Evolutionary conservation across 805 yeast genomes (phyloP), one percentile per base, ranked within the genome.

Genomic region (Saccharomycopsis sp.): DNA sequence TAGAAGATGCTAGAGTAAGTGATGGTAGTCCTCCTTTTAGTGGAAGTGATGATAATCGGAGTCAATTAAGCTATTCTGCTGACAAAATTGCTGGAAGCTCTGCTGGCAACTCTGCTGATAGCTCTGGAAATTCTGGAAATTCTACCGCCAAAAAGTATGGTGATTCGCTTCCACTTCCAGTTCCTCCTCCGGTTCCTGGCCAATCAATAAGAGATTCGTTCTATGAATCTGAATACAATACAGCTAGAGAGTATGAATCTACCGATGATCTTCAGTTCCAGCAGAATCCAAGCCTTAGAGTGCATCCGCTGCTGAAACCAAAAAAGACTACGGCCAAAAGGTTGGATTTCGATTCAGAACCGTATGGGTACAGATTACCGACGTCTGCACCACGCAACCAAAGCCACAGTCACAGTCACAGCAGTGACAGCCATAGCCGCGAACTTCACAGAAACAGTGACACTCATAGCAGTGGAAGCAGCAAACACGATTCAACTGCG

Each of bases 211-310:
- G 49, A 17, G 49, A 44, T 44, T 44, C 49, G 8, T 19, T 44
- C 22, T 44, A 44, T 17, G 49, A 44, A 17, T 44, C 49, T 8
- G 49, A 44, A 44, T 44, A 44, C 12, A 44, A 44, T 12, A 35
- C 47, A 2, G 56, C 49, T 9, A 49, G 47, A 38, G 57, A 49
- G 38, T 55, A 55, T 35, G 54, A 55, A 38, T 50, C 54, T 3
- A 52, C 57, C n/a, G 19, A 19, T 23, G 57, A 55, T 47, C 7
- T 44, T 17, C 19, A n/a, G 19, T 44, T 12, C 20, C 49, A 44
- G 8, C 22, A 44, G 8, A 44, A n/a, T 17, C 49, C 49, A 3
- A 17, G 8, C 12, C 22, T 44, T 17, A 8, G 49, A 17, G 20
- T 44, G 19, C 49, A n/a, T 17, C 49, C 49, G 19, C 22, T 44